phyloP scores from a whole-genome alignment of 1,284 basidiomycete genomes.

The Ceratobasidium papillatum region DNA sequence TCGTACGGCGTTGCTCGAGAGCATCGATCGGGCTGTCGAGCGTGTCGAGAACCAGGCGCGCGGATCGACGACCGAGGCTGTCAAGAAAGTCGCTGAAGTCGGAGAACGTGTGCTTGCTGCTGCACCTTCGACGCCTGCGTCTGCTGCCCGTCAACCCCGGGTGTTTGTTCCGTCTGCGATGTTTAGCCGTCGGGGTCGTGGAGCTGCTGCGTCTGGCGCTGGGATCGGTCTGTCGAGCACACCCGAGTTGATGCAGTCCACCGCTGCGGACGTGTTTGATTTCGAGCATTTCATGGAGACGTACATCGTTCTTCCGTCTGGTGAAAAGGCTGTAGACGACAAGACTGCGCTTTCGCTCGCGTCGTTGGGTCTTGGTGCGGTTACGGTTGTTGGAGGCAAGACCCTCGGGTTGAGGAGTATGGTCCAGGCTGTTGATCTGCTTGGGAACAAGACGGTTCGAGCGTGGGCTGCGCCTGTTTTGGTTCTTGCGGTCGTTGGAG shows the following conservation, averaged over 20 bases:
- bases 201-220: conserved; percentile 75
- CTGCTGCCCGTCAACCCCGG: conserved; percentile 79
- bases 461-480: conserved; percentile 90
- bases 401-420: conserved; percentile 79
- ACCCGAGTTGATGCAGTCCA: conserved; percentile 74
- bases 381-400: conserved; percentile 87
- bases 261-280: conserved; percentile 88
- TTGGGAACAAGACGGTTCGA: conserved; percentile 83
- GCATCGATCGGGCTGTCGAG: conserved; percentile 84
- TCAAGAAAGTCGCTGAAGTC: conserved; percentile 73
- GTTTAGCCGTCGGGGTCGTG: conserved; percentile 69
- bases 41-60: conserved; percentile 88
- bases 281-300: conserved; percentile 79
- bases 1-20: conserved; percentile 77
- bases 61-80: conserved; percentile 70
- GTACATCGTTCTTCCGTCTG: conserved; percentile 64
- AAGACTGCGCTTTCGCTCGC: conserved; percentile 74
- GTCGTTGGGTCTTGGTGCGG: conserved; percentile 82
- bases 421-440: conserved; percentile 81
- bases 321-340: conserved; percentile 56
- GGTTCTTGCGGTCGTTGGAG: conserved; percentile 77
- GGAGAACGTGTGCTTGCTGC: conserved; percentile 74
- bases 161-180: conserved; percentile 97
- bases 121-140: conserved; percentile 56
- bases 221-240: conserved; percentile 75